Evolutionary conservation across 805 yeast species (phyloP), one percentile per base, ranked within the genome.

Genomic region (Cyberlindnera nakhonratchasimensis): DNA sequence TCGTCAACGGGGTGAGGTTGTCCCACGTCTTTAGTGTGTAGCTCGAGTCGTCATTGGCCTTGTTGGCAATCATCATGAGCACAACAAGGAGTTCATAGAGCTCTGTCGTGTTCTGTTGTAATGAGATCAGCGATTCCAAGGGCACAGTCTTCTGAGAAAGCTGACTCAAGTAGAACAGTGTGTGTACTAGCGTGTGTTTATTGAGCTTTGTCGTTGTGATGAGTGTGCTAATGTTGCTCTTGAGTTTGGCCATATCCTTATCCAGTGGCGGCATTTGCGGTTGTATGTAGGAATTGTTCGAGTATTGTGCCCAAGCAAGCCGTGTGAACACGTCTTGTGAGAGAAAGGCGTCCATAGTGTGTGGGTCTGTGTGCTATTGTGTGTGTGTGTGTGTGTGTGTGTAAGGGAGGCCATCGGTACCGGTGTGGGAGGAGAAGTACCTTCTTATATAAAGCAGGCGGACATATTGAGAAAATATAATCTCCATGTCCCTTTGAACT

Each of bases 11-110:
- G 5, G 65, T 55, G 9, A 61, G 36, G 41, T 52, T 54, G 16
- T 56, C 59, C 80, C 80, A 74, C 7, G 79, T 74, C 48, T 72
- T 72, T 50, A 71, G 60, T 2, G 78, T 72, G 46, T 72, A 74
- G 31, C 72, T 67, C 39, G 70, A 75, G 49, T 74, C 80, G 52
- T 74, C 75, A 44, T 59, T 64, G 18, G 70, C 59, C 54, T 74
- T 74, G 55, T 74, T 74, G 59, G 62, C 55, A 67, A 52, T 35
- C 59, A 61, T 59, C 43, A 60, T 42, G 14, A 61, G 46, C 9
- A 52, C 54, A 43, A 45, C 77, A 72, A 40, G 37, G 17, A 39
- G 48, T 23, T 53, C 51, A 22, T 29, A 46, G 17, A 57, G 40
- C 13, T 48, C 54, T 4, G 29, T 31, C 0, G 35, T 12, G 6